Conservation (phyloP, 208 protist genomes). For the Sergeia podlipaevii region DNA sequence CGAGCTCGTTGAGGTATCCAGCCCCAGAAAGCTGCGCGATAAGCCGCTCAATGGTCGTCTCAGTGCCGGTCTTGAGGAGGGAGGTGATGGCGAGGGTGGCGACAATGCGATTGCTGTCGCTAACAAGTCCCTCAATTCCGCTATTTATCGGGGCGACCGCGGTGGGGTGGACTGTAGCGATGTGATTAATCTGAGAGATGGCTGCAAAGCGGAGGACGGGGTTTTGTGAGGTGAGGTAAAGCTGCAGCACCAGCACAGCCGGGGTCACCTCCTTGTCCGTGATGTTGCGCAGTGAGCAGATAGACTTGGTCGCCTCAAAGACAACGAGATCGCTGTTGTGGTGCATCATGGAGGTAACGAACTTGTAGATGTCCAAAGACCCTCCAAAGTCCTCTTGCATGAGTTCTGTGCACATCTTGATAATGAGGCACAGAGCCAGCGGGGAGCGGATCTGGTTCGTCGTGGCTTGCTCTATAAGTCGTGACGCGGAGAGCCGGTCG, state of each 20-base stretch:
- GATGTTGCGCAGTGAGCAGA: slow-evolving; percentile 92
- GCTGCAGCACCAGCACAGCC: slow-evolving; percentile 90
- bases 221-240: slow-evolving; percentile 92
- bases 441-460: slow-evolving; percentile 88
- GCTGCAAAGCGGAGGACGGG: slow-evolving; percentile 94
- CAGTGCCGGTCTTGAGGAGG: slow-evolving; percentile 96
- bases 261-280: slow-evolving; percentile 89
- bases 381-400: slow-evolving; percentile 88
- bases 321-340: slow-evolving; percentile 95
- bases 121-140: slow-evolving; percentile 96
- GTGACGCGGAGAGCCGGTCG: slow-evolving; percentile 94
- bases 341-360: slow-evolving; percentile 89
- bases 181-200: slow-evolving; percentile 92
- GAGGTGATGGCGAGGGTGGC: slow-evolving; percentile 98
- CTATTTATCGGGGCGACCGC: slow-evolving; percentile 92
- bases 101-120: slow-evolving; percentile 95
- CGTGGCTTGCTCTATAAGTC: slow-evolving; percentile 90
- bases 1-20: slow-evolving; percentile 93
- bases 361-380: slow-evolving; percentile 85
- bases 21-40: slow-evolving; percentile 94
- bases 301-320: slow-evolving; percentile 96
- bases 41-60: slow-evolving; percentile 95
- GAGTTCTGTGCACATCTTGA: slow-evolving; percentile 92
- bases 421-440: slow-evolving; percentile 94
- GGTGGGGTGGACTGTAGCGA: slow-evolving; percentile 70